Conservation (phyloP, 768 basidiomycete genomes). For the Amanita polypyramis region DNA sequence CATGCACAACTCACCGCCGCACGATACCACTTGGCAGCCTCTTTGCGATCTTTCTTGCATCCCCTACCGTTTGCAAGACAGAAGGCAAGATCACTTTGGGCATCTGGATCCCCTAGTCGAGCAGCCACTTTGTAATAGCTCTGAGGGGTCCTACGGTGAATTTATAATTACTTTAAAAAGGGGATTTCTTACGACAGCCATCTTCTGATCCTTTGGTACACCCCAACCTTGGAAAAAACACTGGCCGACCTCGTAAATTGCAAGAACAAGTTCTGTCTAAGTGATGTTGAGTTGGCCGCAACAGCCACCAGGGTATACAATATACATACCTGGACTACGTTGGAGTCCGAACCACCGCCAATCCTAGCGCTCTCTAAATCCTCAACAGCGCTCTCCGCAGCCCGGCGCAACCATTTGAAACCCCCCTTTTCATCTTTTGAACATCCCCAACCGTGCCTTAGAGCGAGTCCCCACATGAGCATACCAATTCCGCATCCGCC, state of each 20-base stretch:
- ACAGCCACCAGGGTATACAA: neutral
- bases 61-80: conserved; percentile 82
- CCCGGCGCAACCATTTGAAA: conserved; percentile 75
- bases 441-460: conserved; percentile 86
- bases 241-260: conserved; percentile 88
- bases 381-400: conserved; percentile 71
- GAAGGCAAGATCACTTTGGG: conserved; percentile 79
- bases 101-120: conserved; percentile 75
- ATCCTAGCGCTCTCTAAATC: conserved; percentile 59
- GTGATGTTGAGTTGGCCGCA: neutral
- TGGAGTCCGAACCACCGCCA: conserved; percentile 35
- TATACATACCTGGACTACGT: conserved; percentile 39
- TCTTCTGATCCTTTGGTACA: conserved; percentile 76
- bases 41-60: conserved; percentile 80
- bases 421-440: conserved; percentile 67
- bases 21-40: conserved; percentile 85
- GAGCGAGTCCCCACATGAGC: conserved; percentile 84
- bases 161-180: conserved; percentile 1
- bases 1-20: conserved; percentile 53
- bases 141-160: conserved; percentile 21
- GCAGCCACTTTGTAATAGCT: conserved; percentile 83
- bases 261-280: conserved; percentile 74
- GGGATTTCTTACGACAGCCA: conserved; percentile 59
- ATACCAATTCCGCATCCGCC: conserved; percentile 86
- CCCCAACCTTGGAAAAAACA: conserved; percentile 95